Base-by-base conservation (phyloP, 768 basidiomycete species). In the Gloeophyllum trabeum region DNA sequence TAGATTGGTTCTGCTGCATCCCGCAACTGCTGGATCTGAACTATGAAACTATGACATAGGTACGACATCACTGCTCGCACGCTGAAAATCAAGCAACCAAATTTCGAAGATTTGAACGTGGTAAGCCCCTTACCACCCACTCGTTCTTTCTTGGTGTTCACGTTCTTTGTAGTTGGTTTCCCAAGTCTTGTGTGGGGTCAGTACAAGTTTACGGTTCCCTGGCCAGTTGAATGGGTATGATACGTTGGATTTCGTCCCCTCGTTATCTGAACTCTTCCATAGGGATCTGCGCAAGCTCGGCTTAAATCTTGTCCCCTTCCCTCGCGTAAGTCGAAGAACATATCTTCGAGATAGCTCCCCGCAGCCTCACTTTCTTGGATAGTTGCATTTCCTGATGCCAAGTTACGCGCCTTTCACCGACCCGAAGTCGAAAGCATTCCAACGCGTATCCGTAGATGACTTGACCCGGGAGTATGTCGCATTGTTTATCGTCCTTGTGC, bases 351-450 rank as follows among this genome's bases (percentile, higher is more conserved):
- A 20, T 10, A 26, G 14, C 24, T 48, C 26, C 34, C 45, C 32
- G 43, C 21, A 13, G 40, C 4, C 37, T 46, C 24, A 50, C 22
- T 28, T 46, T 13, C 42, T 26, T 21, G 39, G 54, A 54, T 59
- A 94, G 81, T 74, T 98, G 41, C 94, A 99, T 59, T 99, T 97
- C 76, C 75, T 99, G 52, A 86, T 90, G 69, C 89, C 90, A 39
- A 92, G 89, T 49, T 96, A 91, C 58, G 91, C 90, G 0, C 96
- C 96, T 1, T 78, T 98, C 51, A 78, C 73, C 48, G 75, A 89
- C 49, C 69, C 76, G 2, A 76, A 75, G 42, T 67, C 78, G 1
- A 66, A 65, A 38, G 62, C 73, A 2, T 92, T 74, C 62, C 69
- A 81, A 48, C 68, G 69, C 20, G 60, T 70, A 35, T 75, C 75